Conservation (phyloP, 345 rosid species). For the Salix purpurea region DNA sequence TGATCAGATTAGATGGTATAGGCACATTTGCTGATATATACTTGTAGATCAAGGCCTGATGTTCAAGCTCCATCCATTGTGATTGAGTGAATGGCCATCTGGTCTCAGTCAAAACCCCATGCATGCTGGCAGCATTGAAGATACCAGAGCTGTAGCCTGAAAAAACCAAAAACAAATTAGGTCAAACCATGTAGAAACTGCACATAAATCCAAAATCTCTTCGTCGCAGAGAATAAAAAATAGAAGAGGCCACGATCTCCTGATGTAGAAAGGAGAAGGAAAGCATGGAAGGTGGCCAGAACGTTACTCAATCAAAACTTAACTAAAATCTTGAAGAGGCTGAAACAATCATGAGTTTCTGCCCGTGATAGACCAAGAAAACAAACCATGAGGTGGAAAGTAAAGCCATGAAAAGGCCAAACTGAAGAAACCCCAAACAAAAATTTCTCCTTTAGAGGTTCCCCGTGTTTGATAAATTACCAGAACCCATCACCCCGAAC, state of each 20-base stretch:
- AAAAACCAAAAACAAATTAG: not conserved
- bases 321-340: conserved; percentile 23
- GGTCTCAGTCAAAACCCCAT: conserved; percentile 35
- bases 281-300: not conserved
- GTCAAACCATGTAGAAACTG: not conserved
- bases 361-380: conserved; percentile 11
- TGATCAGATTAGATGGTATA: conserved; percentile 67
- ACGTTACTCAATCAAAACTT: conserved; percentile 1
- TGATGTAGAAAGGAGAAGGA: not conserved
- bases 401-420: not conserved
- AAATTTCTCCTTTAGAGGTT: conserved; percentile 16
- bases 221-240: not conserved
- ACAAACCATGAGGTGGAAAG: not conserved
- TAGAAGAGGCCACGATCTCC: not conserved
- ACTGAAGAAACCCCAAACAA: not conserved
- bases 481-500: conserved; percentile 11
- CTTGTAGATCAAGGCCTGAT: conserved; percentile 91
- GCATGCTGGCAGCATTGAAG: conserved; percentile 35
- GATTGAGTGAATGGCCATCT: conserved; percentile 61
- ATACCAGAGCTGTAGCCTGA: conserved; percentile 38
- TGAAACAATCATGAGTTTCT: conserved; percentile 14
- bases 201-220: conserved; percentile 1
- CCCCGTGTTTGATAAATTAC: conserved; percentile 15
- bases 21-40: conserved; percentile 72
- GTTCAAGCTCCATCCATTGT: conserved; percentile 94